phyloP scores from a whole-genome alignment of 163 green algal genomes.

The Scenedesmus sp. region DNA sequence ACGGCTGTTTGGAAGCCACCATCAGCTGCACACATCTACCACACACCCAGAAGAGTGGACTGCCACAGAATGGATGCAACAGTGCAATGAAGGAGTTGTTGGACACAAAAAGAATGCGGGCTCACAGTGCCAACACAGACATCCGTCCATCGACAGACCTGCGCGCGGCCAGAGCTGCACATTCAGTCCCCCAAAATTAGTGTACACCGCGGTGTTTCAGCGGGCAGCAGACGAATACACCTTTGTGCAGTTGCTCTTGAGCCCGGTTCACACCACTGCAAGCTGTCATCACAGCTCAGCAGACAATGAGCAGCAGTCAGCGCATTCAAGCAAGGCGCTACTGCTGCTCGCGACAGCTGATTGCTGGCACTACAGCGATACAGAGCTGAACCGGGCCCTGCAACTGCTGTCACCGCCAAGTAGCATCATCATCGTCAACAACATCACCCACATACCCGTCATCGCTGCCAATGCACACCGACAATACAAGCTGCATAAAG shows the following conservation, averaged over 20 bases:
- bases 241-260: background rate
- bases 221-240: slow-evolving; percentile 21
- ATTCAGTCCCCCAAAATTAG: slow-evolving; percentile 6
- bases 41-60: background rate
- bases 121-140: background rate
- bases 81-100: slow-evolving; percentile 4
- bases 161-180: background rate
- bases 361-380: background rate
- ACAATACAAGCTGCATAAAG: background rate
- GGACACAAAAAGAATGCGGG: background rate
- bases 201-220: slow-evolving; percentile 27
- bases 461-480: background rate
- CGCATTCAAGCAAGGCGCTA: background rate
- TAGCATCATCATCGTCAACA: slow-evolving; percentile 6
- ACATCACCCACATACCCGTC: slow-evolving; percentile 3
- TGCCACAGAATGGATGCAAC: slow-evolving; percentile 9
- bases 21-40: slow-evolving; percentile 13
- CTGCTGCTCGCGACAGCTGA: background rate
- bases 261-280: background rate
- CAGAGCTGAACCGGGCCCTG: background rate
- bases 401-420: background rate
- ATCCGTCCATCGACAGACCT: background rate
- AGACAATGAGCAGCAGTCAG: background rate
- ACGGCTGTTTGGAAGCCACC: background rate
- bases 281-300: background rate